Percentiles rank a stretch among this genome's conserved stretches.
phyloP scores from a whole-genome alignment of 768 basidiomycete genomes.

The Kwoniella sp. region DNA sequence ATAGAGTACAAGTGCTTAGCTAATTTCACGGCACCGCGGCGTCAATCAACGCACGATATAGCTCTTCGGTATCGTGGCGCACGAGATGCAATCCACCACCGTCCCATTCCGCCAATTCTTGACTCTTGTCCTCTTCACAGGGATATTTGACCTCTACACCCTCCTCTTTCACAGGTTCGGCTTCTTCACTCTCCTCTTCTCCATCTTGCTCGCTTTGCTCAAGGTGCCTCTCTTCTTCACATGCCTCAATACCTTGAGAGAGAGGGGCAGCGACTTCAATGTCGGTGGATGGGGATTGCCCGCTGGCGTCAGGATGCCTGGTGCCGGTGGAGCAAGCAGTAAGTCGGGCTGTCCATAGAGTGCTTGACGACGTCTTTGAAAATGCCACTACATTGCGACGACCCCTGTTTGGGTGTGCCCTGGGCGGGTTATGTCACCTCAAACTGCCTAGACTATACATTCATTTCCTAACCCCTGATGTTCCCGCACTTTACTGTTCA shows the following conservation, averaged over 20 bases:
- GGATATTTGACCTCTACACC: conserved; percentile 40
- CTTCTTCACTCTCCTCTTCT: conserved; percentile 33
- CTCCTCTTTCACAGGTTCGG: conserved; percentile 27
- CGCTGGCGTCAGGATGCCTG: background rate
- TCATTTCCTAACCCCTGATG: too few relatives aligned
- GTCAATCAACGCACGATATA: too few relatives aligned
- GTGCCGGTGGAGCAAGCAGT: conserved; percentile 11
- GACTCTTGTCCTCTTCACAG: conserved; percentile 33
- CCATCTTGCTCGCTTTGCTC: conserved; percentile 29
- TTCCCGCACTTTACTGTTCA: background rate
- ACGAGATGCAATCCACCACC: conserved; percentile 36
- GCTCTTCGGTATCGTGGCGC: conserved; percentile 48
- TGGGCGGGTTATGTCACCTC: too few relatives aligned
- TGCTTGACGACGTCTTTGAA: too few relatives aligned
- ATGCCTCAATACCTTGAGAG: conserved; percentile 26
- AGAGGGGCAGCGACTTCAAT: conserved; percentile 34
- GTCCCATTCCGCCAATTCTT: conserved; percentile 42
- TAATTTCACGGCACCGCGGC: too few relatives aligned
- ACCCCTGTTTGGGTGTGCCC: too few relatives aligned
- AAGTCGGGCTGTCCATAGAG: conserved; percentile 11
- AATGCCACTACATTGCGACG: too few relatives aligned
- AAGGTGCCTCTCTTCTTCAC: conserved; percentile 45
- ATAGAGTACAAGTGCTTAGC: too few relatives aligned
- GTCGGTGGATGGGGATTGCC: conserved; percentile 25
- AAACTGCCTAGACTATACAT: too few relatives aligned